phyloP scores from a whole-genome alignment of 1,284 basidiomycete genomes.

The Leccinum fallax region DNA sequence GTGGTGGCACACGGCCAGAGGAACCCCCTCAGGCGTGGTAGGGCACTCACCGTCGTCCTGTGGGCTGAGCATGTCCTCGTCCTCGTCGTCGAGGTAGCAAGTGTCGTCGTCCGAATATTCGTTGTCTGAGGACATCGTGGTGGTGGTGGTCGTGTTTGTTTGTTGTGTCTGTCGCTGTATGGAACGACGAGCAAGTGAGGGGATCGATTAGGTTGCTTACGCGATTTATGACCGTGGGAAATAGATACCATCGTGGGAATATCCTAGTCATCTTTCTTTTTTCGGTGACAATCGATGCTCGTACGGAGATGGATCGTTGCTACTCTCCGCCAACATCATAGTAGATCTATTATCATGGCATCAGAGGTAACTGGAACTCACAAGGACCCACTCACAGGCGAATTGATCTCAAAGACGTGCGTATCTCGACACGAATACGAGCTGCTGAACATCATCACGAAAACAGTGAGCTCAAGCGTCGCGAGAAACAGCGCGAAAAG shows the following conservation, averaged over 20 bases:
- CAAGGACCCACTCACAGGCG: conserved; percentile 88
- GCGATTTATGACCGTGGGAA: conserved; percentile 17
- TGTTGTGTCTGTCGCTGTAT: conserved; percentile 15
- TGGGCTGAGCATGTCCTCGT: conserved; percentile 67
- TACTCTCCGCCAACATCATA: conserved; percentile 14
- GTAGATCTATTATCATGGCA: conserved; percentile 42
- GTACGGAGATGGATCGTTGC: conserved; percentile 26
- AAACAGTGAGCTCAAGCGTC: conserved; percentile 86
- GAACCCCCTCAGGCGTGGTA: background rate
- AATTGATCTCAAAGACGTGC: conserved; percentile 93
- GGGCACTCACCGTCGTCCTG: conserved; percentile 50
- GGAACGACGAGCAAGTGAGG: conserved; percentile 16
- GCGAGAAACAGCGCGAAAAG: conserved; percentile 84
- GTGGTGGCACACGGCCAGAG: conserved; percentile 21
- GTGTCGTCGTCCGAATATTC: conserved; percentile 71
- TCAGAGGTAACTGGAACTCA: conserved; percentile 57
- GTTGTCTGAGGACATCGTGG: conserved; percentile 70
- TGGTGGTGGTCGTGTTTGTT: conserved; percentile 11
- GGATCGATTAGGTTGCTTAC: conserved; percentile 39
- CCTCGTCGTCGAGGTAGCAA: conserved; percentile 65
- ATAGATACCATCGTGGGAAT: background rate
- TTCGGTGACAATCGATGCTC: conserved; percentile 22
- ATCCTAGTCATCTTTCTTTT: conserved; percentile 10
- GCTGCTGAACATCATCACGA: conserved; percentile 32
- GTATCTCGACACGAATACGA: conserved; percentile 34